Base-by-base conservation (phyloP, 1,284 basidiomycete species). In the Amylostereum chailletii region DNA sequence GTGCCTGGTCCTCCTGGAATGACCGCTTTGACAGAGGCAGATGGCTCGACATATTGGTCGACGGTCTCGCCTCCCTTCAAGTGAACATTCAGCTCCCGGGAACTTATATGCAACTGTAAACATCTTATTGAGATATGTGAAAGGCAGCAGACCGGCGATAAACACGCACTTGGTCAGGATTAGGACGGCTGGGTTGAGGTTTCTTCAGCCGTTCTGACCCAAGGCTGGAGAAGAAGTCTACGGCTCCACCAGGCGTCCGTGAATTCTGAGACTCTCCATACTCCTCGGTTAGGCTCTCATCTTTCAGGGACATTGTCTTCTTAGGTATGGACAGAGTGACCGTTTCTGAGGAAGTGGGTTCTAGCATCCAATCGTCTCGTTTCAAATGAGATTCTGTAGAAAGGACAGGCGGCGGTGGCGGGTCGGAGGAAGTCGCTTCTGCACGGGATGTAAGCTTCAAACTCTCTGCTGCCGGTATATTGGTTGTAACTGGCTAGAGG, bases 301-400 rank as follows among this genome's bases (percentile, higher is more conserved):
- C 71, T 4, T 64, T 66, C 0, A 61, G 55, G 7, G 63, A 62
- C 30, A 63, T 49, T 51, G 50, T 40, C 44, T 34, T 44, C 30
- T 45, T 34, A 47, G 59, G 51, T 32, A 62, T 43, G 34, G 65
- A 57, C 27, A 62, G 52, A 5, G 51, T 56, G 1, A 58, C 50
- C 19, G 19, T 19, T 33, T 58, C 51, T 2, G 61, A 57, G 4
- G 70, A 29, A 9, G 46, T 58, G 4, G 78, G 77, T 32, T 75
- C 68, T n/a, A 91, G 68, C 94, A 96, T 95, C 94, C 93, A 95
- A 36, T 90, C 83, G 56, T 94, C 91, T 19, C 92, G 77, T 58
- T 83, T 75, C 27, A 86, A 60, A 19, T 70, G 65, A 0, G 76
- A 70, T 52, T 79, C 76, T 1, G 77, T 68, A 4, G 62, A 63